Evolutionary conservation across 768 basidiomycete species (phyloP).

Genomic region (Trametes elegans): DNA sequence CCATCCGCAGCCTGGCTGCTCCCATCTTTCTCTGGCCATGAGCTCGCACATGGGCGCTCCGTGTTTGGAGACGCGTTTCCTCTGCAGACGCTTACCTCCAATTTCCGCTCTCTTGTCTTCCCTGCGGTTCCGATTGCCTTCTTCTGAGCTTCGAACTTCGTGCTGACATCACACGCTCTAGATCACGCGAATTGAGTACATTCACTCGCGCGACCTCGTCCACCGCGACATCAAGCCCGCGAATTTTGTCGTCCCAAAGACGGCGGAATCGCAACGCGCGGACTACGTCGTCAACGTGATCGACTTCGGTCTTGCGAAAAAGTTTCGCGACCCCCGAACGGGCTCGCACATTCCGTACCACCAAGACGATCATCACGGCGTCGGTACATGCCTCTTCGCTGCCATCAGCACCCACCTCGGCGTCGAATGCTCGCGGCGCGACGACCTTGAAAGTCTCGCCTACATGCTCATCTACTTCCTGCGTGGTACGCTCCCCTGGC

Average conservation of each 20-base stretch:
- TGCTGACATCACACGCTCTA: slow-evolving; percentile 32
- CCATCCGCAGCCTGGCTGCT: not conserved
- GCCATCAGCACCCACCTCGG: slow-evolving; percentile 75
- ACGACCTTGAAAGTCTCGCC: slow-evolving; percentile 76
- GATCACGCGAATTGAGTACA: slow-evolving; percentile 96
- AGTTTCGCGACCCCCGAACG: slow-evolving; percentile 65
- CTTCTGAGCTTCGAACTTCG: slow-evolving; percentile 3
- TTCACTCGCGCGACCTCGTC: slow-evolving; percentile 91
- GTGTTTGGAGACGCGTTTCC: too few relatives aligned
- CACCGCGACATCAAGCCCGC: slow-evolving; percentile 99
- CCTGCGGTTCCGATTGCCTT: too few relatives aligned
- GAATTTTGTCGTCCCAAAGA: slow-evolving; percentile 88
- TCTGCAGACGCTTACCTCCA: slow-evolving; percentile 2
- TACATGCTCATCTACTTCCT: slow-evolving; percentile 85
- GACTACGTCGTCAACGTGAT: slow-evolving; percentile 84
- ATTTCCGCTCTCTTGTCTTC: slow-evolving; percentile 8
- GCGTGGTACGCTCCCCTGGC: slow-evolving; percentile 76
- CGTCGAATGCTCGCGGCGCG: slow-evolving; percentile 71
- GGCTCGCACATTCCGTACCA: slow-evolving; percentile 69
- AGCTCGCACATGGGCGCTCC: too few relatives aligned
- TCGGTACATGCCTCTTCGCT: slow-evolving; percentile 76
- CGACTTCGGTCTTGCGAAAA: slow-evolving; percentile 83
- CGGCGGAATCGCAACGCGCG: slow-evolving; percentile 36
- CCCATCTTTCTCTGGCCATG: slow-evolving; percentile 1
- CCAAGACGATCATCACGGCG: slow-evolving; percentile 73